phyloP scores from a whole-genome alignment of 306 rosid genomes.

The Casuarina equisetifolia region DNA sequence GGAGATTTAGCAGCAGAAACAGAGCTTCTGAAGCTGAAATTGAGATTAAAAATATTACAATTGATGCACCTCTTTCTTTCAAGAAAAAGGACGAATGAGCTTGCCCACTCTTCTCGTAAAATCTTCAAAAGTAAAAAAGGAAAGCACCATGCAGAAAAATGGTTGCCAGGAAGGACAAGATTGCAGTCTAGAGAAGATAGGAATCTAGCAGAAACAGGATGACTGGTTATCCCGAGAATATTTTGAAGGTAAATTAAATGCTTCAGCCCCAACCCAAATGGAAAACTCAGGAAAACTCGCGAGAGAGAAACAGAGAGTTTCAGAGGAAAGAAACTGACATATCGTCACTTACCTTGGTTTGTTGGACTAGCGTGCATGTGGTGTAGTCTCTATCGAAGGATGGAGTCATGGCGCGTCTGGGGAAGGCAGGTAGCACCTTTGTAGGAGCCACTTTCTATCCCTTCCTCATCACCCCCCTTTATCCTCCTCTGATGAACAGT shows the following conservation, averaged over 20 bases:
- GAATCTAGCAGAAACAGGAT: conserved; percentile 26
- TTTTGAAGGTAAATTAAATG: too few species aligned
- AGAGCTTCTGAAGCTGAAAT: background rate
- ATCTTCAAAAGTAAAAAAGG: background rate
- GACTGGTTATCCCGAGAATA: background rate
- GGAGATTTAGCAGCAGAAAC: background rate
- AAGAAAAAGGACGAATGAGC: background rate
- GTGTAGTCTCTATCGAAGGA: background rate
- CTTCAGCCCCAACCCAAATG: too few species aligned
- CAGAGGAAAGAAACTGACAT: conserved; percentile 15
- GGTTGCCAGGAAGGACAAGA: conserved; percentile 34
- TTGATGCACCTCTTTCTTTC: background rate
- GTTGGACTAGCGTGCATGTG: background rate
- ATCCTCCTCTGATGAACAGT: too few species aligned
- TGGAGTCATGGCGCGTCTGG: background rate
- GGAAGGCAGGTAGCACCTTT: background rate
- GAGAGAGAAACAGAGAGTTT: background rate
- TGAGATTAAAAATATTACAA: too few species aligned
- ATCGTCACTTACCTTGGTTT: background rate
- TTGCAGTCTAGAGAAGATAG: conserved; percentile 26
- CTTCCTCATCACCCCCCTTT: background rate
- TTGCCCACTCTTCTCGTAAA: background rate
- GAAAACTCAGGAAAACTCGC: background rate
- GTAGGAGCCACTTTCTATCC: background rate
- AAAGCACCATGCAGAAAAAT: conserved; percentile 8